phyloP scores from a whole-genome alignment of 306 rosid genomes.

The Vigna radiata region DNA sequence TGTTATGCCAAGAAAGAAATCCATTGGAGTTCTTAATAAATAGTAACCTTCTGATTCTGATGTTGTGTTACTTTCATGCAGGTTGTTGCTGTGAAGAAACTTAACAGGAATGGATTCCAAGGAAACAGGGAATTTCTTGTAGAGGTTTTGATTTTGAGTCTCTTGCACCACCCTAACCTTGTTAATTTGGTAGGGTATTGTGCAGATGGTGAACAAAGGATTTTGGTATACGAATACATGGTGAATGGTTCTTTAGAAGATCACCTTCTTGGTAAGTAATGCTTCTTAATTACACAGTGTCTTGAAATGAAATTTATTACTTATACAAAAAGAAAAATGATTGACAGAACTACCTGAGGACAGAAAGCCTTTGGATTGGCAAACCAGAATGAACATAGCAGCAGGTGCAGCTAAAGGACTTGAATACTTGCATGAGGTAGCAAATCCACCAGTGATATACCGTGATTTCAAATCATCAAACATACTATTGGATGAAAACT shows the following conservation, averaged over 20 bases:
- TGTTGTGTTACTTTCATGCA: slow-evolving; percentile 37
- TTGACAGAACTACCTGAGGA: slow-evolving; percentile 55
- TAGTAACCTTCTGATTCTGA: slow-evolving; percentile 17
- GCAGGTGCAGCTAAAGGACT: slow-evolving; percentile 93
- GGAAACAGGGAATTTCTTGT: slow-evolving; percentile 92
- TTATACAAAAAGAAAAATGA: slow-evolving; percentile 33
- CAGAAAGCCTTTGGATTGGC: slow-evolving; percentile 74
- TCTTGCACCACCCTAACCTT: slow-evolving; percentile 82
- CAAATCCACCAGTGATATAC: slow-evolving; percentile 86
- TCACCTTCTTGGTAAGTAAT: slow-evolving; percentile 85
- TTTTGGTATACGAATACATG: slow-evolving; percentile 91
- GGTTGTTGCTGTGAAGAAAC: slow-evolving; percentile 94
- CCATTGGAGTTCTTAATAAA: background rate
- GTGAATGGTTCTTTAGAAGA: slow-evolving; percentile 86
- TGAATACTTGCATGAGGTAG: slow-evolving; percentile 81
- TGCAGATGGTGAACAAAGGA: slow-evolving; percentile 79
- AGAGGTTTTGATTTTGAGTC: slow-evolving; percentile 92
- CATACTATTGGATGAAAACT: slow-evolving; percentile 75
- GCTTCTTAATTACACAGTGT: slow-evolving; percentile 7
- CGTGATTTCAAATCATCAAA: slow-evolving; percentile 93
- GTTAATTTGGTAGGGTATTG: slow-evolving; percentile 91
- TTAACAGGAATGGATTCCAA: slow-evolving; percentile 90
- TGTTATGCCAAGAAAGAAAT: slow-evolving; percentile 7
- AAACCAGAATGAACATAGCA: slow-evolving; percentile 83
- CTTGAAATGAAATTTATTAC: background rate